Percentiles rank a stretch among this genome's conserved stretches.
Conservation (phyloP, 768 basidiomycete species). For the Lactarius sp. region DNA sequence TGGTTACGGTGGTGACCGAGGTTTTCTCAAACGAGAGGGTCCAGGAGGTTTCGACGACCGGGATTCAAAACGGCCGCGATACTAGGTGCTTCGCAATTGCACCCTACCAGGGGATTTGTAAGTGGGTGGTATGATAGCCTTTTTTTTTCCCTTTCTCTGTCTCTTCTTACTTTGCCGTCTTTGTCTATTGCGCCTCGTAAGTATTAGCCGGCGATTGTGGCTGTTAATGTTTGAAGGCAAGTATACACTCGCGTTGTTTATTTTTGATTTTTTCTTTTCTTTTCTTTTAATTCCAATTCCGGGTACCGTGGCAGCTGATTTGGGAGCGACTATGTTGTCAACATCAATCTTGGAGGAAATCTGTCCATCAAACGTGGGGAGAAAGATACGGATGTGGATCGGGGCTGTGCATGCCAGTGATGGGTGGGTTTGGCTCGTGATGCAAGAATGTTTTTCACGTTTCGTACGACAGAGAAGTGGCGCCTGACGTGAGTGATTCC, state of each 20-base stretch:
- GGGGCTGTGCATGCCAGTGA: constrained; percentile 14
- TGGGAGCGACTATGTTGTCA: not conserved
- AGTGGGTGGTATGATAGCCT: constrained; percentile 24
- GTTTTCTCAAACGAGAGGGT: constrained; percentile 71
- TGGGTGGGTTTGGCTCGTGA: constrained; percentile 18
- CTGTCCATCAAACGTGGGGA: constrained; percentile 2
- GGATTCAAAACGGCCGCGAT: constrained; percentile 76
- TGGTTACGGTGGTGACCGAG: constrained; percentile 43
- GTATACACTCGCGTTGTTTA: constrained; percentile 19
- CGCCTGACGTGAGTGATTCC: not conserved
- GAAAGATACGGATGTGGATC: not conserved
- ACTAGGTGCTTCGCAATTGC: constrained; percentile 36
- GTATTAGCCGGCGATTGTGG: constrained; percentile 13
- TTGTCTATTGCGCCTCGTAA: constrained; percentile 15
- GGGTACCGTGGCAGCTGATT: constrained; percentile 1
- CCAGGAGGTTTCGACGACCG: constrained; percentile 71
- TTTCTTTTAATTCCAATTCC: not conserved
- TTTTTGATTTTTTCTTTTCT: constrained; percentile 6
- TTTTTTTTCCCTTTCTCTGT: constrained; percentile 12
- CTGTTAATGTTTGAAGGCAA: constrained; percentile 20
- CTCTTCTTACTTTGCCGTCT: constrained; percentile 10
- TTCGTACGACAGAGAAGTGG: not conserved
- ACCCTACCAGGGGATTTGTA: constrained; percentile 6
- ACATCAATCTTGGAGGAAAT: not conserved
- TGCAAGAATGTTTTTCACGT: not conserved